Conservation (phyloP, 805 yeast genomes). For the Candida patagonica region DNA sequence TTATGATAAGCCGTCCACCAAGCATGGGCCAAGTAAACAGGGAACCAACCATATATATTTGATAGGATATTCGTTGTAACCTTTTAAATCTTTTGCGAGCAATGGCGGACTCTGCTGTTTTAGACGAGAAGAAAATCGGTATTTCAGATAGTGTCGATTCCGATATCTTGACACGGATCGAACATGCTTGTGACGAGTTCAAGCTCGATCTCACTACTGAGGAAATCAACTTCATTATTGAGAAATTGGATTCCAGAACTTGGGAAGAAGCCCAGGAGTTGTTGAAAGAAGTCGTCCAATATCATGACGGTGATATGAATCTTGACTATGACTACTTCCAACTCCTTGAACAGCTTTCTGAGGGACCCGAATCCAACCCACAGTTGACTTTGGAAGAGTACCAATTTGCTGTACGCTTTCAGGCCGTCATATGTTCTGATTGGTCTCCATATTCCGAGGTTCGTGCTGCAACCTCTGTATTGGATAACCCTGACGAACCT, state of each 20-base stretch:
- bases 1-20: too few relatives aligned
- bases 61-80: too few relatives aligned
- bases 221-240: slow-evolving; percentile 20
- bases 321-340: slow-evolving; percentile 32
- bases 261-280: slow-evolving; percentile 6
- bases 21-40: too few relatives aligned
- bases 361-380: slow-evolving; percentile 20
- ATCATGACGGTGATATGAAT: slow-evolving; percentile 40
- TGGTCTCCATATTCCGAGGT: slow-evolving; percentile 54
- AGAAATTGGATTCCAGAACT: not conserved
- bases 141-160: not conserved
- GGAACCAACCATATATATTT: too few relatives aligned
- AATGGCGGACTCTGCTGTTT: not conserved
- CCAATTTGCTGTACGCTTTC: slow-evolving; percentile 28
- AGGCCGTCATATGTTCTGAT: slow-evolving; percentile 30
- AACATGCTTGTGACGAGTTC: slow-evolving; percentile 39
- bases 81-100: too few relatives aligned
- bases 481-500: slow-evolving; percentile 39
- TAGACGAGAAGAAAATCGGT: not conserved
- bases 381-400: slow-evolving; percentile 22
- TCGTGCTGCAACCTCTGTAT: slow-evolving; percentile 41
- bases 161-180: slow-evolving; percentile 21
- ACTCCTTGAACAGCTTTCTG: slow-evolving; percentile 25
- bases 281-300: slow-evolving; percentile 31
- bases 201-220: slow-evolving; percentile 33